A percentile compares a stretch with the other conserved stretches of the same genome.
These are phyloP conservation scores for Cyberlindnera galapagoensis DNA, from an alignment of 805 yeast genomes.

Conservation along the genomic window DNA sequence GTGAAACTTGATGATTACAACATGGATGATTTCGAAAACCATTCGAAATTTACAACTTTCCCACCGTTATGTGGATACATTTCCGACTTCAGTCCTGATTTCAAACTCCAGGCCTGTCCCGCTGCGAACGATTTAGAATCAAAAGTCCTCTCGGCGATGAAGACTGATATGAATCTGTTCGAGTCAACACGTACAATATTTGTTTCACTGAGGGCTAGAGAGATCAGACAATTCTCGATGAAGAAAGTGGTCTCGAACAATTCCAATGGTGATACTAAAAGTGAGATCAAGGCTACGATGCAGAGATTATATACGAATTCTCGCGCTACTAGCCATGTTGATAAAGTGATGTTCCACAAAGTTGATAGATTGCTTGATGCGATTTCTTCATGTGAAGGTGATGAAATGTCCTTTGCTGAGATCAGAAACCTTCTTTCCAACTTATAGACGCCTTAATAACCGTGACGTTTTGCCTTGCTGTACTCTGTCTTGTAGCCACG, in stretches of 20 bases:
- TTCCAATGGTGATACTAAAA: no score
- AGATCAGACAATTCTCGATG: constrained; percentile 27
- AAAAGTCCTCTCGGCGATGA: constrained; percentile 45
- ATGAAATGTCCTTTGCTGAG: neutral
- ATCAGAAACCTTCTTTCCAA: no score
- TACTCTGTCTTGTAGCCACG: no score
- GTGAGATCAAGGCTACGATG: constrained; percentile 8
- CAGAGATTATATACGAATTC: constrained; percentile 10
- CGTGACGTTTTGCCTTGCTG: no score
- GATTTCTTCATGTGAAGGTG: constrained; percentile 4
- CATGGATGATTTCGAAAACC: constrained; percentile 2
- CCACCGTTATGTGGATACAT: constrained; percentile 25
- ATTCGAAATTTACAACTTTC: constrained; percentile 12
- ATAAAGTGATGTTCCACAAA: constrained; percentile 5
- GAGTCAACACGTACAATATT: constrained; percentile 24
- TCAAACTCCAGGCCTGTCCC: constrained; percentile 48
- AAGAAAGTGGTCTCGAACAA: constrained; percentile 3
- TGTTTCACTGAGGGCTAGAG: constrained; percentile 31
- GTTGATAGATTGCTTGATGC: constrained; percentile 11
- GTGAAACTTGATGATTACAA: constrained; percentile 20
- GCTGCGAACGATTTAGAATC: constrained; percentile 42
- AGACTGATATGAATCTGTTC: constrained; percentile 34
- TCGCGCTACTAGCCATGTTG: constrained; percentile 7
- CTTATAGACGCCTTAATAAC: no score
- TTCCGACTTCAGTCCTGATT: constrained; percentile 24